Conservation (phyloP, 2,329 filamentous ascomycete genomes). For the Aureobasidium namibiae region DNA sequence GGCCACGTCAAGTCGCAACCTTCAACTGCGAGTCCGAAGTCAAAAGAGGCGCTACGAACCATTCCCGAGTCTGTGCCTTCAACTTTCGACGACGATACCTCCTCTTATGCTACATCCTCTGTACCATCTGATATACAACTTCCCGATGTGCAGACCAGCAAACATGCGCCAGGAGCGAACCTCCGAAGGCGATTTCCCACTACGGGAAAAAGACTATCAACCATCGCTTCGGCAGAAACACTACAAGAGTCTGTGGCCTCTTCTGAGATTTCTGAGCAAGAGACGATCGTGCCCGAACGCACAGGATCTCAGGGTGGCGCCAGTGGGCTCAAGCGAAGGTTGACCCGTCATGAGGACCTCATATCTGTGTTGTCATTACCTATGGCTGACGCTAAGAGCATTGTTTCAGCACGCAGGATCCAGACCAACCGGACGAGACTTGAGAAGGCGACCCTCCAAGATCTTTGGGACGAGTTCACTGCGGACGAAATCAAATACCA, state of each 20-base stretch:
- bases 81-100: slow-evolving; percentile 22
- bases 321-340: slow-evolving; percentile 55
- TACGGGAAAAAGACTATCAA: slow-evolving; percentile 49
- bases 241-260: slow-evolving; percentile 26
- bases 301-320: slow-evolving; percentile 21
- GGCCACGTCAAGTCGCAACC: background rate
- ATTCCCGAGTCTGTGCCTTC: slow-evolving; percentile 18
- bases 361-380: slow-evolving; percentile 83
- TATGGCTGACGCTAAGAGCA: slow-evolving; percentile 54
- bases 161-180: slow-evolving; percentile 14
- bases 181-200: slow-evolving; percentile 35
- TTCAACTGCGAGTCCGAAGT: background rate
- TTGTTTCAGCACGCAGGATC: slow-evolving; percentile 69
- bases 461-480: slow-evolving; percentile 70
- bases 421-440: slow-evolving; percentile 62
- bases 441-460: slow-evolving; percentile 60
- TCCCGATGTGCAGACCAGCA: slow-evolving; percentile 25
- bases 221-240: slow-evolving; percentile 51
- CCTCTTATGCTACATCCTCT: slow-evolving; percentile 28
- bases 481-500: slow-evolving; percentile 83
- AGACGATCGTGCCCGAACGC: slow-evolving; percentile 17
- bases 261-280: slow-evolving; percentile 22
- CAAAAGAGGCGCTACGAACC: slow-evolving; percentile 8
- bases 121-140: slow-evolving; percentile 25
- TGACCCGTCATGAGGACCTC: slow-evolving; percentile 88